These are phyloP conservation scores for Boletus subparvulus DNA, from an alignment of 768 basidiomycete genomes.

Conservation along the genomic window DNA sequence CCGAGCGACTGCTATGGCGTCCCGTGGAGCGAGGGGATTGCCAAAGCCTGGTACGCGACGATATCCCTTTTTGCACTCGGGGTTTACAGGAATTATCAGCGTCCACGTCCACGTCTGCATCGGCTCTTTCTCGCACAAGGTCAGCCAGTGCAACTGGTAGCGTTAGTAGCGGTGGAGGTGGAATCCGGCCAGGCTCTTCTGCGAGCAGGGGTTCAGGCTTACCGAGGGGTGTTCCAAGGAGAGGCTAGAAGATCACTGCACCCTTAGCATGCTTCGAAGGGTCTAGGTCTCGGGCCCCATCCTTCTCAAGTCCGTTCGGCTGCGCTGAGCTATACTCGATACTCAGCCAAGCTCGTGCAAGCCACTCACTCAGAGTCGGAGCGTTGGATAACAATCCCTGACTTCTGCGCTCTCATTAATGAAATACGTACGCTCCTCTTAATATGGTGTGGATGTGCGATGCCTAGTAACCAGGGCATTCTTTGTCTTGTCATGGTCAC, in stretches of 20 bases:
- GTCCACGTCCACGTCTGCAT: slow-evolving; percentile 10
- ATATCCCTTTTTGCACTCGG: neutral
- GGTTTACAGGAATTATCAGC: slow-evolving; percentile 13
- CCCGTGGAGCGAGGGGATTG: slow-evolving; percentile 46
- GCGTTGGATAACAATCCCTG: neutral
- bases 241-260: slow-evolving; percentile 14
- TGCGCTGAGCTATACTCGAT: neutral
- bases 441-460: slow-evolving; percentile 5
- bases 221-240: slow-evolving; percentile 25
- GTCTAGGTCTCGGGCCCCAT: neutral
- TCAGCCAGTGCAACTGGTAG: slow-evolving; percentile 30
- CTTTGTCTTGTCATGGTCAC: neutral
- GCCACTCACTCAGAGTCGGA: neutral
- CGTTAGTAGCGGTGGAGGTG: slow-evolving; percentile 14
- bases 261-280: neutral
- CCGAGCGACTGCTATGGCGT: slow-evolving; percentile 46
- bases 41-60: slow-evolving; percentile 38
- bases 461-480: neutral
- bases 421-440: slow-evolving; percentile 2
- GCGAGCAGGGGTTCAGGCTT: slow-evolving; percentile 27
- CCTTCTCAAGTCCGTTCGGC: neutral
- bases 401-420: slow-evolving; percentile 1
- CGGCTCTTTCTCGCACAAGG: slow-evolving; percentile 21
- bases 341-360: neutral
- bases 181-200: slow-evolving; percentile 24